These are phyloP conservation scores for Vaccinium myrtillus DNA, from an alignment of 148 eudicot species.

Conservation along the genomic window DNA sequence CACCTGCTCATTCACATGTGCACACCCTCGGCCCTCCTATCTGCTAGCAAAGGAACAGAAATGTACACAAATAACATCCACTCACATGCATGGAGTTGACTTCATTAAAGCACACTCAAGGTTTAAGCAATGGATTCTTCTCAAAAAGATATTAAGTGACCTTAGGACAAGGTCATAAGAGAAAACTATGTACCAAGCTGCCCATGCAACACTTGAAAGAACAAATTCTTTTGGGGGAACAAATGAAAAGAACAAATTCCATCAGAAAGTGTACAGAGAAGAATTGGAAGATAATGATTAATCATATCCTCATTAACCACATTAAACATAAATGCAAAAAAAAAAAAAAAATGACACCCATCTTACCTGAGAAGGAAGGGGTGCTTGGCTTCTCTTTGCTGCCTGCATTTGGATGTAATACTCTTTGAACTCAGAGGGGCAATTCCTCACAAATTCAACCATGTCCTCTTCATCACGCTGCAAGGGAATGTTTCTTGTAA, in stretches of 20 bases:
- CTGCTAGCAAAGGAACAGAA: not conserved
- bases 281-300: not conserved
- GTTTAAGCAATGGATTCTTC: not conserved
- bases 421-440: conserved; percentile 86
- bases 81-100: not conserved
- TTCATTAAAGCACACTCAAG: not conserved
- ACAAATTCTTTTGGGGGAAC: not conserved
- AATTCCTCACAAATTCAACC: conserved; percentile 67
- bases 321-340: not conserved
- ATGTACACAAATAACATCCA: not conserved
- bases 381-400: conserved; percentile 94
- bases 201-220: not conserved
- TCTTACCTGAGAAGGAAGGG: conserved; percentile 85
- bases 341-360: not conserved
- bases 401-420: conserved; percentile 95
- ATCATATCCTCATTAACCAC: not conserved
- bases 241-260: not conserved
- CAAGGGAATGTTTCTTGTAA: conserved; percentile 14
- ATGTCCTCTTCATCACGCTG: conserved; percentile 98
- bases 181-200: not conserved
- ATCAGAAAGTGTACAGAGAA: not conserved
- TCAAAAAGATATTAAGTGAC: not conserved
- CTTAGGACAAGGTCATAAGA: not conserved
- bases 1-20: not conserved
- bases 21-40: not conserved